Percentiles rank a stretch among this genome's conserved stretches.
phyloP scores from a whole-genome alignment of 257 asterid species.

The Coffea eugenioides region DNA sequence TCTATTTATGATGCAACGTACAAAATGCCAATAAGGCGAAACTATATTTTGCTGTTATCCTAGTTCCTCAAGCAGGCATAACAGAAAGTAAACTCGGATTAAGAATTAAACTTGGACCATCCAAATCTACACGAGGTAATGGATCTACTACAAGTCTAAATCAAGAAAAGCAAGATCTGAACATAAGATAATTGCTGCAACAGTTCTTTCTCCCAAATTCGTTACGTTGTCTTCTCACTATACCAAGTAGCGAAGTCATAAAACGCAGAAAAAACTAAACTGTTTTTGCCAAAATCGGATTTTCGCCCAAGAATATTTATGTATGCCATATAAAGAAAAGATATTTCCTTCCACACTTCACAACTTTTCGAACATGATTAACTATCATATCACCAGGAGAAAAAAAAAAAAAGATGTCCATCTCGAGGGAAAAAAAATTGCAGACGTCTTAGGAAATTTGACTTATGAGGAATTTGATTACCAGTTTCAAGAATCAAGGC shows the following conservation, averaged over 20 bases:
- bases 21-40: background rate
- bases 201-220: background rate
- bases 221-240: background rate
- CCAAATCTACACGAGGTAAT: background rate
- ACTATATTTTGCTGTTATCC: background rate
- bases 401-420: background rate
- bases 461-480: conserved; percentile 9
- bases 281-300: background rate
- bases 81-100: background rate
- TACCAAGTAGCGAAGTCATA: background rate
- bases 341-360: background rate
- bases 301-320: background rate
- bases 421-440: background rate
- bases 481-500: conserved; percentile 82
- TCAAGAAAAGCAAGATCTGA: background rate
- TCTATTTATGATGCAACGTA: background rate
- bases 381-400: background rate
- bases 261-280: background rate
- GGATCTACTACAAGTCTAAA: background rate
- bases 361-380: background rate
- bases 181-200: background rate
- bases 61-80: background rate
- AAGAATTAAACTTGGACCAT: too few species aligned
- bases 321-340: background rate
- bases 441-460: background rate